phyloP scores from a whole-genome alignment of 371 early-diverging fungal species.

The Apophysomyces variabilis region DNA sequence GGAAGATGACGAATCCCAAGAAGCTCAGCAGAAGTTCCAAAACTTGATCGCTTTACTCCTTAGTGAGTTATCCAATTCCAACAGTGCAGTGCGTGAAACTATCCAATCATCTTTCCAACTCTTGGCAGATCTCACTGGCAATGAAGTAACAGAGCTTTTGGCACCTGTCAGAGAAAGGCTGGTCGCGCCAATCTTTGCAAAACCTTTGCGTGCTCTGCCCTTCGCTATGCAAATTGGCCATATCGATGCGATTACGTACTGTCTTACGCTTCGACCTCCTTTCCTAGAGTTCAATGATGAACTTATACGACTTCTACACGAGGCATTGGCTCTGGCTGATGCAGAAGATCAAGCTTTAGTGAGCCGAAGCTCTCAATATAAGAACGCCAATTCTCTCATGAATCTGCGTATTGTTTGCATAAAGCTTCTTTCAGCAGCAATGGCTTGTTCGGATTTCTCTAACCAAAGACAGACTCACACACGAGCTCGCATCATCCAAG shows the following conservation, averaged over 20 bases:
- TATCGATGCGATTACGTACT: constrained; percentile 97
- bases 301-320: constrained; percentile 86
- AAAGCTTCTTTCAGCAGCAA: constrained; percentile 91
- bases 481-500: constrained; percentile 89
- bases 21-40: constrained; percentile 65
- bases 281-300: constrained; percentile 93
- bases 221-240: constrained; percentile 97
- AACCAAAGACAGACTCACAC: constrained; percentile 74
- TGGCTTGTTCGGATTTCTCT: constrained; percentile 85
- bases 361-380: constrained; percentile 82
- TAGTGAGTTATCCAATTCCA: constrained; percentile 92
- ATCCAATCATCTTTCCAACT: constrained; percentile 84
- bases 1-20: constrained; percentile 61
- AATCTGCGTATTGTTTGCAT: constrained; percentile 95
- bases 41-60: constrained; percentile 83
- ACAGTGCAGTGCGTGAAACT: constrained; percentile 86
- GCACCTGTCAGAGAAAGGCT: constrained; percentile 86
- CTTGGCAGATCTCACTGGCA: constrained; percentile 78
- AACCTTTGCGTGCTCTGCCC: constrained; percentile 95
- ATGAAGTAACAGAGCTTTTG: constrained; percentile 84
- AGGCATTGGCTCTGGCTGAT: constrained; percentile 94
- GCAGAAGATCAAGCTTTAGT: constrained; percentile 97
- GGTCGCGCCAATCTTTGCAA: constrained; percentile 94
- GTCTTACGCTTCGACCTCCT: constrained; percentile 88
- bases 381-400: constrained; percentile 80